Evolutionary conservation across 139 green algal genomes (phyloP).

Genomic region (Chlamydomonas schloesseri): DNA sequence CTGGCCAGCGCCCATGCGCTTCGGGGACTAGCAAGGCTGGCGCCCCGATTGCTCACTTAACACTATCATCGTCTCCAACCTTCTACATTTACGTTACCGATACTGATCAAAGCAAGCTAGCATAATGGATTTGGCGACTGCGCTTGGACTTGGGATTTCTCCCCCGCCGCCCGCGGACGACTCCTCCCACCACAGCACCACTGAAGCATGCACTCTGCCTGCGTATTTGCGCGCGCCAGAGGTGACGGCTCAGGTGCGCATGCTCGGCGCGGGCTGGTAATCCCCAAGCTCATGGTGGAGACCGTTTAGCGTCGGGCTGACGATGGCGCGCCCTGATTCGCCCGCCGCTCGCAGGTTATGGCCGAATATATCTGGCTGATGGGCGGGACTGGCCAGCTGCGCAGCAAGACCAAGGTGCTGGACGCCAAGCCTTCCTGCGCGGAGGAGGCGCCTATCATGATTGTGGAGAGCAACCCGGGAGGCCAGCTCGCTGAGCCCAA

Average conservation of each 20-base stretch:
- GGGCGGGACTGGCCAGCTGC: constrained; percentile 57
- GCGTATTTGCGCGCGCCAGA: constrained; percentile 34
- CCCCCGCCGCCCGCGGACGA: constrained; percentile 3
- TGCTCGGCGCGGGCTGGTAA: neutral
- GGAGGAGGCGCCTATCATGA: constrained; percentile 47
- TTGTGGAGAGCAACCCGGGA: constrained; percentile 43
- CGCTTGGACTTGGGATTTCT: too few species aligned
- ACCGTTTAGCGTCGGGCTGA: neutral
- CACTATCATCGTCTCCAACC: too few species aligned
- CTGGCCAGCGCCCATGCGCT: too few species aligned
- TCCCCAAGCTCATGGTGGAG: neutral
- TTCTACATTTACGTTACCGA: too few species aligned
- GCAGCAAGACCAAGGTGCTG: constrained; percentile 52
- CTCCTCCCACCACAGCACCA: constrained; percentile 27
- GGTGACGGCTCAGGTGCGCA: constrained; percentile 34
- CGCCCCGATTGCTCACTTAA: too few species aligned
- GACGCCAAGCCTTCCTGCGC: constrained; percentile 36
- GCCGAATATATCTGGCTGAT: constrained; percentile 77
- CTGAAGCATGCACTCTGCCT: constrained; percentile 9
- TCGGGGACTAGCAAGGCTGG: too few species aligned
- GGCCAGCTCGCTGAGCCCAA: constrained; percentile 40
- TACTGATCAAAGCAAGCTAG: too few species aligned
- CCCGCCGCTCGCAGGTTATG: constrained; percentile 54
- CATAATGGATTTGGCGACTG: too few species aligned
- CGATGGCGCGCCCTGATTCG: neutral